Evolutionary conservation across 176 grass and related monocot genomes (phyloP).

Genomic region (Oryza meridionalis): DNA sequence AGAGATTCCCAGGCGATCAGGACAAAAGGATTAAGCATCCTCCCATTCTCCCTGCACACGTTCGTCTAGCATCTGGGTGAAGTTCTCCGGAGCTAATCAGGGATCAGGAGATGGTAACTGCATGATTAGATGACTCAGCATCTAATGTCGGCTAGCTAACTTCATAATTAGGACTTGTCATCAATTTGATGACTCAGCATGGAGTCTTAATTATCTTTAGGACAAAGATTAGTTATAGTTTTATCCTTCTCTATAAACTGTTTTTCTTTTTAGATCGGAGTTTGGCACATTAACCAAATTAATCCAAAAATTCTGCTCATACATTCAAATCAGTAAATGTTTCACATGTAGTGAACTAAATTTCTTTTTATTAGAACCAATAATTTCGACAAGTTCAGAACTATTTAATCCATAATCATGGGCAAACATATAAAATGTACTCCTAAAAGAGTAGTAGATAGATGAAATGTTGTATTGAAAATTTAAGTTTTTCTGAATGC

Average conservation of each 20-base stretch:
- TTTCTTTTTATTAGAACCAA: too few relatives aligned
- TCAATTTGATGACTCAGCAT: conserved; percentile 19
- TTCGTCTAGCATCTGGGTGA: not conserved
- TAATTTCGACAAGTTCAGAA: too few relatives aligned
- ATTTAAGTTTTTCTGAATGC: too few relatives aligned
- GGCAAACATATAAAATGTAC: too few relatives aligned
- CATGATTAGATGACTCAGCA: conserved; percentile 11
- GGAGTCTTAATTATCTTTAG: not conserved
- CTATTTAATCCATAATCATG: too few relatives aligned
- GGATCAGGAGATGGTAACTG: not conserved
- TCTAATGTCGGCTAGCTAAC: conserved; percentile 17
- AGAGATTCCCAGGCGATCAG: conserved; percentile 10
- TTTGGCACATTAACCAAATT: too few relatives aligned
- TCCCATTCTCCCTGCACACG: conserved; percentile 31
- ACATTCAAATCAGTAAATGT: too few relatives aligned
- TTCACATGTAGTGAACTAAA: too few relatives aligned
- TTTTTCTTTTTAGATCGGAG: not conserved
- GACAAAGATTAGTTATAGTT: not conserved
- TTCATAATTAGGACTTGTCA: not conserved
- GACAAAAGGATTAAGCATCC: not conserved
- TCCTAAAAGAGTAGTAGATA: too few relatives aligned
- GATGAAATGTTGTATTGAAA: too few relatives aligned
- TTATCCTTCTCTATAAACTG: not conserved
- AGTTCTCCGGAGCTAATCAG: conserved; percentile 1
- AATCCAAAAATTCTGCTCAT: too few relatives aligned